Percentiles rank a stretch among this genome's conserved stretches.
phyloP scores from a whole-genome alignment of 164 flowering plant genomes.

The Berberis vulgaris region DNA sequence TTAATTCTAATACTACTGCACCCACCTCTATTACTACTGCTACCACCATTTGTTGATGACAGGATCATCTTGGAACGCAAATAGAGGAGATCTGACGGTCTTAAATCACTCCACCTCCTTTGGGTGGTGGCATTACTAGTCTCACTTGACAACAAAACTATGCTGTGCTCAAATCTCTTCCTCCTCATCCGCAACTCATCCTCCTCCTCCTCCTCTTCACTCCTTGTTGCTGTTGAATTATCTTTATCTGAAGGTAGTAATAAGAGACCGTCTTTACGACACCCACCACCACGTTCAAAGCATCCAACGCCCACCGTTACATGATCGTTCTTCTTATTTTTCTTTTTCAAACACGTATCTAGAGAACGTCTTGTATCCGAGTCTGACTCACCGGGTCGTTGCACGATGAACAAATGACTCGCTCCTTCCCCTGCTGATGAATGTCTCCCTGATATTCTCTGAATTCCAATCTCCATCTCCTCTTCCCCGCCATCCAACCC shows the following conservation, averaged over 20 bases:
- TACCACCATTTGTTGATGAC: slow-evolving; percentile 29
- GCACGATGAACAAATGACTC: slow-evolving; percentile 7
- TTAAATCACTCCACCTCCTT: slow-evolving; percentile 73
- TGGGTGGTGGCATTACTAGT: slow-evolving; percentile 10
- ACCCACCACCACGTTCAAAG: slow-evolving; percentile 26
- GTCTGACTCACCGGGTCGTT: slow-evolving; percentile 3
- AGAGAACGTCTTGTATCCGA: slow-evolving; percentile 25
- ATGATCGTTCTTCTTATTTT: background rate
- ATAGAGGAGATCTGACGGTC: slow-evolving; percentile 59
- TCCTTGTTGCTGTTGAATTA: slow-evolving; percentile 3
- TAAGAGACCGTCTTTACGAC: slow-evolving; percentile 56
- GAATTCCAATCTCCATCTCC: background rate
- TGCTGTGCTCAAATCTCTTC: slow-evolving; percentile 58
- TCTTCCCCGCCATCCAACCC: no score
- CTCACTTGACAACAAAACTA: slow-evolving; percentile 31
- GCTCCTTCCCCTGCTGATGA: slow-evolving; percentile 67
- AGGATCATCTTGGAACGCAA: slow-evolving; percentile 68
- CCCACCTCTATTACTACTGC: slow-evolving; percentile 2
- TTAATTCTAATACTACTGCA: no score
- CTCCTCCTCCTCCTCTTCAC: slow-evolving; percentile 12
- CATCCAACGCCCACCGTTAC: slow-evolving; percentile 28
- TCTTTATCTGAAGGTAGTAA: slow-evolving; percentile 2
- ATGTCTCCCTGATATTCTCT: slow-evolving; percentile 52
- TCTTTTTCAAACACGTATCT: slow-evolving; percentile 20
- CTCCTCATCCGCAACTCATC: slow-evolving; percentile 9